phyloP scores from a whole-genome alignment of 306 rosid genomes.

The Delonix regia region DNA sequence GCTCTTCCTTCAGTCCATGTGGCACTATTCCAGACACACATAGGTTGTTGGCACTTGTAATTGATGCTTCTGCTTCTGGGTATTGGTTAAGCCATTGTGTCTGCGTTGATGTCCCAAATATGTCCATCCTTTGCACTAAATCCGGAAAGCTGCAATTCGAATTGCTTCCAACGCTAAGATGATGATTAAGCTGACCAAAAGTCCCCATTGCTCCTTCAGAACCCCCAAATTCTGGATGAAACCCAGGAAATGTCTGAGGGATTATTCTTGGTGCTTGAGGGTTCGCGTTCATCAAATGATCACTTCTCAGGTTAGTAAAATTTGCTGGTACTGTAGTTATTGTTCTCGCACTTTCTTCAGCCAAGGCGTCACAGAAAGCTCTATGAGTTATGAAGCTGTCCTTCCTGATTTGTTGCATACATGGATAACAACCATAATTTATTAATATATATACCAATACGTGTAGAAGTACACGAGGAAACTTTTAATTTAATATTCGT shows the following conservation, averaged over 20 bases:
- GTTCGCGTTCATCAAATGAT: constrained; percentile 33
- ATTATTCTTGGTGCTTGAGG: constrained; percentile 34
- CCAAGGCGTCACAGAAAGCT: constrained; percentile 89
- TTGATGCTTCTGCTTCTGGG: constrained; percentile 31
- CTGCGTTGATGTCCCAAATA: constrained; percentile 57
- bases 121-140: constrained; percentile 43
- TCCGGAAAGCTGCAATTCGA: constrained; percentile 31
- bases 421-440: not conserved
- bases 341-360: constrained; percentile 60
- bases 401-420: constrained; percentile 59
- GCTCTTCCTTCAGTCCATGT: constrained; percentile 61
- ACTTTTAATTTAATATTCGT: not conserved
- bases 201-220: constrained; percentile 34
- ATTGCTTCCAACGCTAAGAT: not conserved
- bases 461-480: not conserved
- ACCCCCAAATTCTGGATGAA: constrained; percentile 50
- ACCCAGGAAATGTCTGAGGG: constrained; percentile 53
- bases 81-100: constrained; percentile 53
- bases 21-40: constrained; percentile 26
- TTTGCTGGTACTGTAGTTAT: constrained; percentile 45
- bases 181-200: not conserved
- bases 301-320: constrained; percentile 43
- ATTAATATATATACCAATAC: not conserved
- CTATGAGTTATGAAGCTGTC: constrained; percentile 91
- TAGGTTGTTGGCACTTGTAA: constrained; percentile 27